Evolutionary conservation across 306 rosid genomes (phyloP), one percentile per base, ranked within the genome.

Genomic region (Rosa chinensis): DNA sequence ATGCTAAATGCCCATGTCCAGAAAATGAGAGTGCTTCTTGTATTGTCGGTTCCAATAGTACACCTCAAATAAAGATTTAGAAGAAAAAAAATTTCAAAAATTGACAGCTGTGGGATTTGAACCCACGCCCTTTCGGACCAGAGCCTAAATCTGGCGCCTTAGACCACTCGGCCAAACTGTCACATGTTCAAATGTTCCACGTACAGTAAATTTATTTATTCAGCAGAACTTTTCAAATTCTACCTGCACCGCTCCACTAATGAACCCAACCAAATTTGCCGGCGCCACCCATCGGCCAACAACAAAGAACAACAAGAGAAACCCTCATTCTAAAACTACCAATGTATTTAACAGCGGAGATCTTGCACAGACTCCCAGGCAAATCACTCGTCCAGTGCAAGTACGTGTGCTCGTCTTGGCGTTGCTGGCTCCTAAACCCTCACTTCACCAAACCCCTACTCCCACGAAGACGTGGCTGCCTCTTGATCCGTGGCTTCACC

Each of bases 111-210:
- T 89, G 90, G 92, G 92, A 89, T 92, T 92, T 88, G 97, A 91
- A 91, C 93, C 93, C 92, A 89, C 96, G 93, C 97, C 97, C 93
- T 91, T 91, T 82, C 93, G 93, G 96, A 91, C 90, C 90, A 89
- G 93, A 89, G 96, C 96, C 93, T 89, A 91, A 89, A 43, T 43
- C 45, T 43, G 45, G 45, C 45, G 8, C 8, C 45, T 43, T 43
- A 43, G 45, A 43, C 45, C 8, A 43, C 8, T 43, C 45, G 45
- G 45, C 45, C 45, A 43, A 43, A 43, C 8, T 43, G 89, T 88
- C 92, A 0, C 5, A 47, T 47, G 4, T 11, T 7, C 1, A 40
- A 5, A 43, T 0, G 10, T 1, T 6, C 8, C 45, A 43, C 37
- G 37, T 32, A 32, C 8, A 43, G 5, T 43, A 5, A 42, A 4